Percentiles rank a stretch among this genome's conserved stretches.
phyloP scores from a whole-genome alignment of 75 land plant genomes.

The Selaginella tamariscina region DNA sequence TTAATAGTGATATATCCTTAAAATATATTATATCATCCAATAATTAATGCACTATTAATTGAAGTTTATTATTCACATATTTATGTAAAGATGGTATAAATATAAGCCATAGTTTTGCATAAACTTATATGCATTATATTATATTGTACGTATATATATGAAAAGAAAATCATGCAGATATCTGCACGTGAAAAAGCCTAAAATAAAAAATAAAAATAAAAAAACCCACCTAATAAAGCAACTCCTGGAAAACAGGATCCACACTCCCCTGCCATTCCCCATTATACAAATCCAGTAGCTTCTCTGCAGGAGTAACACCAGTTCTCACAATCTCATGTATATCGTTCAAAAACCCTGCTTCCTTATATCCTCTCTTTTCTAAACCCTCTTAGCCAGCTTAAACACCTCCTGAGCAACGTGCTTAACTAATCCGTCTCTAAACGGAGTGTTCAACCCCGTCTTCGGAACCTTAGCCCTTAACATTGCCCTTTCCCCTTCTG shows the following conservation, averaged over 20 bases:
- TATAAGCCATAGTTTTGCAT: too few relatives aligned
- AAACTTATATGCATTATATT: too few relatives aligned
- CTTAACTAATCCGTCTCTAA: slow-evolving; percentile 68
- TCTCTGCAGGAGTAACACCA: not conserved
- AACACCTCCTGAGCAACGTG: slow-evolving; percentile 86
- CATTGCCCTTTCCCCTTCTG: slow-evolving; percentile 8
- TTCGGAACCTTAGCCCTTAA: slow-evolving; percentile 47
- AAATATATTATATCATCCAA: too few relatives aligned
- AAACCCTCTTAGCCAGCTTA: slow-evolving; percentile 44
- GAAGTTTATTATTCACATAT: too few relatives aligned
- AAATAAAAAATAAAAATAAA: too few relatives aligned
- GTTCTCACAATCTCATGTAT: not conserved
- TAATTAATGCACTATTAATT: too few relatives aligned
- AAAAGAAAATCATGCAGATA: too few relatives aligned
- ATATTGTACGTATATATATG: too few relatives aligned
- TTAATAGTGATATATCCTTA: too few relatives aligned
- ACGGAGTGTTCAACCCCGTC: slow-evolving; percentile 78
- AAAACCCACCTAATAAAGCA: too few relatives aligned
- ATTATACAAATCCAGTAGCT: not conserved
- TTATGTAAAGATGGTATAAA: too few relatives aligned
- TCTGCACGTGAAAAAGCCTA: too few relatives aligned
- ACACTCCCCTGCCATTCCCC: not conserved
- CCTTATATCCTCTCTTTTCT: slow-evolving; percentile 1
- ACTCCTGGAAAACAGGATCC: slow-evolving; percentile 9
- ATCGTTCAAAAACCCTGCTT: slow-evolving; percentile 3